Base-by-base conservation (phyloP, 2,329 filamentous ascomycete species). In the Exophiala aquamarina region DNA sequence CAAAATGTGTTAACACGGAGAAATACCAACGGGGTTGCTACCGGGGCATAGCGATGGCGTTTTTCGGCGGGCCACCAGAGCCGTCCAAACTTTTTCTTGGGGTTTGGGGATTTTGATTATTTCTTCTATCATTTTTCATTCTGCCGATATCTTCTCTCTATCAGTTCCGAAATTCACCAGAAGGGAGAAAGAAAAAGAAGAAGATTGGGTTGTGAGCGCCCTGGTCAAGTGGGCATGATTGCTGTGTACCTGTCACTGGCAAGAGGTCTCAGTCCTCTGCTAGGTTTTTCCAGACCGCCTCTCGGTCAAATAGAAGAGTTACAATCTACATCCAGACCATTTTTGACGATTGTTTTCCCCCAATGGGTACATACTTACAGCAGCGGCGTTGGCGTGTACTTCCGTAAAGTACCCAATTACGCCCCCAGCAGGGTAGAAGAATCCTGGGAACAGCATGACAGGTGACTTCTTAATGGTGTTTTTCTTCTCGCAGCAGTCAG, bases 1-100 rank as follows among this genome's bases (percentile, higher is more conserved):
- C 23, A 15, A 23, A 33, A 37, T 48, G 37, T 46, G 29, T 41
- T 33, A 29, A 33, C 17, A 47, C 44, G 14, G 13, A 28, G 3
- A 28, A 18, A 28, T 28, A 39, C 43, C 21, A 33, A 14, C 29
- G 7, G 42, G 38, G 32, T 40, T 44, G 36, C 41, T 29, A 48
- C 34, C 28, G 37, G 37, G 43, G 50, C 54, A 56, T 56, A 51
- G 54, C 54, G 54, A 56, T 44, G 54, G 54, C 54, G 54, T 56
- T 50, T 26, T 6, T 11, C 10, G 48, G 48, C 29, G 47, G 28
- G 33, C 34, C 39, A 35, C 23, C 23, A 47, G 56, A 65, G 40
- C 70, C 66, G 46, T 68, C 18, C 36, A 44, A n/a, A 58, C 41
- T 41, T 44, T 57, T 52, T 59, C 47, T 51, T 51, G 51, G 50